A percentile compares a stretch with the other conserved stretches of the same genome.
These are phyloP conservation scores for Colletotrichum shisoi DNA, from an alignment of 2,329 filamentous ascomycete genomes.

Conservation along the genomic window DNA sequence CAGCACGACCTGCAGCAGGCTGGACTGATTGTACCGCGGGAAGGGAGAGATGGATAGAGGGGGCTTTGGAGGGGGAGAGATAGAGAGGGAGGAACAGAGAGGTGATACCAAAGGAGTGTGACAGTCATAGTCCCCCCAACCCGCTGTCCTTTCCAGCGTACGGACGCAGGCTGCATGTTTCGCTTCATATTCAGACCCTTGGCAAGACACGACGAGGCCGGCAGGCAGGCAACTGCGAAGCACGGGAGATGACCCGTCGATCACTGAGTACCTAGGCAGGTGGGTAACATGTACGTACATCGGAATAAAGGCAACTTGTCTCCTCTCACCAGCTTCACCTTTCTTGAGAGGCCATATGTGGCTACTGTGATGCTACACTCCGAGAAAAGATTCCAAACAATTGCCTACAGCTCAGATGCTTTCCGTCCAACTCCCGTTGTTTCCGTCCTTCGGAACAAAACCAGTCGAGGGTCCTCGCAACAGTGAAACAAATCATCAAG, in stretches of 20 bases:
- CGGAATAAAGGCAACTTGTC: background rate
- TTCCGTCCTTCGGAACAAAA: slow-evolving; percentile 2
- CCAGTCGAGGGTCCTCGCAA: background rate
- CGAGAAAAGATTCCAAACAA: background rate
- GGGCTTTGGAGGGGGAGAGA: background rate
- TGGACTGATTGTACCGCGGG: slow-evolving; percentile 1
- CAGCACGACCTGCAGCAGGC: slow-evolving; percentile 12
- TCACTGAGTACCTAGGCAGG: background rate
- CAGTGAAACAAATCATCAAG: slow-evolving; percentile 8
- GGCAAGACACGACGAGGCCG: slow-evolving; percentile 8
- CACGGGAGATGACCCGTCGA: background rate
- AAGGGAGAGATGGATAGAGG: background rate
- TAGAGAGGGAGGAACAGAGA: background rate
- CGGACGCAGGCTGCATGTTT: background rate
- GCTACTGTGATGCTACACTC: slow-evolving; percentile 3
- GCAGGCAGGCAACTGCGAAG: background rate
- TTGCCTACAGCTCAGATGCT: background rate
- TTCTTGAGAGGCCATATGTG: slow-evolving; percentile 7
- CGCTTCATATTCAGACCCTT: slow-evolving; percentile 5
- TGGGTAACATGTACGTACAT: background rate
- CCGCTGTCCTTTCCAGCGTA: slow-evolving; percentile 5
- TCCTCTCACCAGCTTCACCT: background rate
- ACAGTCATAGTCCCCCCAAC: background rate
- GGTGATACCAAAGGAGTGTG: background rate
- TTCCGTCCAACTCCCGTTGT: slow-evolving; percentile 13